Percentiles rank a stretch among this genome's conserved stretches.
Conservation (phyloP, 1,139 yeast genomes). For the Tardiomyces depauwii region DNA sequence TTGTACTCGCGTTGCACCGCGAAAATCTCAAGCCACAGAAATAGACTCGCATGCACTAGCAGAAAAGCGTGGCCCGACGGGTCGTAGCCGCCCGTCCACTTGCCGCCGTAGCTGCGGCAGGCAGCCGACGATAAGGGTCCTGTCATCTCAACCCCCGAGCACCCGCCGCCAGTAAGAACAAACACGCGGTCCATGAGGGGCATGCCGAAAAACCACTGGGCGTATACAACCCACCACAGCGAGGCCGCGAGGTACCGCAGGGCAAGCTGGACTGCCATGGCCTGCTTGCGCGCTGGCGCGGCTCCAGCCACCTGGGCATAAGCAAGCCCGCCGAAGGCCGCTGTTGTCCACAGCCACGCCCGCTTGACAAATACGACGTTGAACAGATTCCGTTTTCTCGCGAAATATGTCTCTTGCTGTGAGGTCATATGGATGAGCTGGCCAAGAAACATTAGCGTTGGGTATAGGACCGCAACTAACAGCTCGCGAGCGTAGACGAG, state of each 20-base stretch:
- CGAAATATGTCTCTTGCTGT: slow-evolving; percentile 30
- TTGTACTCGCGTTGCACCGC: slow-evolving; percentile 21
- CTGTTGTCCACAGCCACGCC: slow-evolving; percentile 92
- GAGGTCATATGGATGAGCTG: slow-evolving; percentile 14
- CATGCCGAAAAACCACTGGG: slow-evolving; percentile 81
- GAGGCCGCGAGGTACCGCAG: slow-evolving; percentile 42
- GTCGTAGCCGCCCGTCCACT: slow-evolving; percentile 90
- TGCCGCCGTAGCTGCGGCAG: slow-evolving; percentile 30
- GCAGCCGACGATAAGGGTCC: slow-evolving; percentile 1
- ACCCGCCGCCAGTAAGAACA: slow-evolving; percentile 70
- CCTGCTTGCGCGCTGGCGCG: background rate
- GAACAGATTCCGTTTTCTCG: slow-evolving; percentile 51
- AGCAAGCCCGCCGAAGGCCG: slow-evolving; percentile 22
- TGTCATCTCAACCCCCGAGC: slow-evolving; percentile 25
- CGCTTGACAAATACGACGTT: slow-evolving; percentile 69
- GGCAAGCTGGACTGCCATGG: slow-evolving; percentile 5
- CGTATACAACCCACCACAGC: slow-evolving; percentile 68
- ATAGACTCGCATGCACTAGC: slow-evolving; percentile 58
- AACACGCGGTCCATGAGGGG: slow-evolving; percentile 89
- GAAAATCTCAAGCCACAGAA: slow-evolving; percentile 54
- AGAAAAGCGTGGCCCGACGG: slow-evolving; percentile 92
- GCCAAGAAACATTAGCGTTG: slow-evolving; percentile 21
- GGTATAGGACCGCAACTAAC: slow-evolving; percentile 14
- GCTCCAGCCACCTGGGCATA: background rate
- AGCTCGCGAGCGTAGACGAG: background rate